A percentile compares a stretch with the other conserved stretches of the same genome.
Conservation (phyloP, 1,284 basidiomycete species). For the Cryptococcus neoformans region DNA sequence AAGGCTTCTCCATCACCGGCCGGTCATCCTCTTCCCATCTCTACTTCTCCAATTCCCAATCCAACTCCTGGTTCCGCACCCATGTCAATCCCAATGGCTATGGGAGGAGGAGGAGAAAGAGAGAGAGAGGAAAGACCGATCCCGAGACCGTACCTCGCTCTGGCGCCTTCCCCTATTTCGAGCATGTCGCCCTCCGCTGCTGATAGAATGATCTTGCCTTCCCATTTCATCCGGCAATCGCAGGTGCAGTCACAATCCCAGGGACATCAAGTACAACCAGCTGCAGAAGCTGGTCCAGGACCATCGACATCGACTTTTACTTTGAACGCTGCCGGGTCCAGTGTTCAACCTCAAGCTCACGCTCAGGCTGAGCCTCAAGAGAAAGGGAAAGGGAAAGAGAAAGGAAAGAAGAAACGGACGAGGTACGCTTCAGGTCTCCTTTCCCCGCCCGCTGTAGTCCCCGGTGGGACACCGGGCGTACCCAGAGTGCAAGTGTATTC, state of each 20-base stretch:
- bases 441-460: conserved; percentile 37
- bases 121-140: conserved; percentile 14
- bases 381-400: background rate
- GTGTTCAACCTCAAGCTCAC: background rate
- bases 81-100: too few relatives aligned
- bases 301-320: background rate
- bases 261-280: too few relatives aligned
- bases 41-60: background rate
- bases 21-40: background rate
- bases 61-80: background rate
- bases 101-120: too few relatives aligned
- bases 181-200: conserved; percentile 25
- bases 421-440: conserved; percentile 26
- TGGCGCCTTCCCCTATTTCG: conserved; percentile 35
- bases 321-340: background rate
- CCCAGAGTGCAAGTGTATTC: conserved; percentile 18
- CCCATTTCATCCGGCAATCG: conserved; percentile 2
- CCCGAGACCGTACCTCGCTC: conserved; percentile 39
- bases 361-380: too few relatives aligned
- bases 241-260: background rate
- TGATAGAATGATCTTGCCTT: conserved; percentile 21
- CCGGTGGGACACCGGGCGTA: conserved; percentile 25
- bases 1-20: conserved; percentile 7
- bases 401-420: conserved; percentile 4
- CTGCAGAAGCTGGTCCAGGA: too few relatives aligned